phyloP scores from a whole-genome alignment of 2,329 filamentous ascomycete genomes.

The Pseudofabraea citricarpa region DNA sequence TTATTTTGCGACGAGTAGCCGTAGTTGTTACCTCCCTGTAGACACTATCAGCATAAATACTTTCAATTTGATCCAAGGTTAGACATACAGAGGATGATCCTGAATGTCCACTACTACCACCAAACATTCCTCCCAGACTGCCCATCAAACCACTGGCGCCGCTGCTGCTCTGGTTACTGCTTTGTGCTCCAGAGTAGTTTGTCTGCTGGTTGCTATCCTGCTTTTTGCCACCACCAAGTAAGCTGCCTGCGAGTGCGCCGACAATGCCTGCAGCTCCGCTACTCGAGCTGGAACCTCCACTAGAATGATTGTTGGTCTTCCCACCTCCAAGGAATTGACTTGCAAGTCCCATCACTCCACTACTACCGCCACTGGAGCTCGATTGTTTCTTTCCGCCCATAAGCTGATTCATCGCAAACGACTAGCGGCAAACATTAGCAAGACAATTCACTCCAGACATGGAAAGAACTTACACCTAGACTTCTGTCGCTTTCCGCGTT shows the following conservation, averaged over 20 bases:
- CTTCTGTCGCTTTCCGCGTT: slow-evolving; percentile 58
- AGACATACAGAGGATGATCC: slow-evolving; percentile 17
- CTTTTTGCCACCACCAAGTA: slow-evolving; percentile 44
- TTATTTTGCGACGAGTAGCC: slow-evolving; percentile 51
- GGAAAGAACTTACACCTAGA: slow-evolving; percentile 51
- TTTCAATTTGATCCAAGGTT: background rate
- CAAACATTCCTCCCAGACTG: slow-evolving; percentile 24
- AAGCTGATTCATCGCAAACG: slow-evolving; percentile 27
- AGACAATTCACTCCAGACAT: background rate
- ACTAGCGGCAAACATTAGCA: slow-evolving; percentile 15
- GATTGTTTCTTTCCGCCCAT: slow-evolving; percentile 28
- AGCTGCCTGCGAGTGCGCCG: slow-evolving; percentile 45
- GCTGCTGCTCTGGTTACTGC: slow-evolving; percentile 22
- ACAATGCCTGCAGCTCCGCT: slow-evolving; percentile 28
- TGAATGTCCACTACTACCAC: slow-evolving; percentile 15
- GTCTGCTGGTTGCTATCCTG: slow-evolving; percentile 26
- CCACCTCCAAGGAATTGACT: slow-evolving; percentile 26
- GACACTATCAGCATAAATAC: no score
- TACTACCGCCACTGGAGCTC: slow-evolving; percentile 13
- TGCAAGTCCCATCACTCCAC: slow-evolving; percentile 31
- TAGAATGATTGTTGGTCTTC: slow-evolving; percentile 16
- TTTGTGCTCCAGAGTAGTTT: slow-evolving; percentile 34
- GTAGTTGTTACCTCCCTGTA: slow-evolving; percentile 46
- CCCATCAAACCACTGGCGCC: slow-evolving; percentile 21
- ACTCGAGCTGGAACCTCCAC: slow-evolving; percentile 19